These are phyloP conservation scores for Forsythia suspensa DNA, from an alignment of 257 asterid genomes.

Conservation along the genomic window DNA sequence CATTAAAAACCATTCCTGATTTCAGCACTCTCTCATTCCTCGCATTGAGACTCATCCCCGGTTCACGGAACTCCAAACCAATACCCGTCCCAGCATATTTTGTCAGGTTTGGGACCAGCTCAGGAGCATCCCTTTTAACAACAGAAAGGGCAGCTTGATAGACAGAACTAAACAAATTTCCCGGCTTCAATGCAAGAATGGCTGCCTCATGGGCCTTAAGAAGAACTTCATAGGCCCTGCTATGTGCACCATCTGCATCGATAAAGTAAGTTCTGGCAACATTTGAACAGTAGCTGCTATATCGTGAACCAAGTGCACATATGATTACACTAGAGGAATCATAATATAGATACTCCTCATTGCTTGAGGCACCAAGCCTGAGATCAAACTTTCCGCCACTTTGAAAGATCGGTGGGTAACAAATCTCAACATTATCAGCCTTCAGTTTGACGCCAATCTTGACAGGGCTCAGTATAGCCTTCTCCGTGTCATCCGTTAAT, in stretches of 20 bases:
- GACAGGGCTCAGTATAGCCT: slow-evolving; percentile 61
- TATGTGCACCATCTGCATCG: slow-evolving; percentile 51
- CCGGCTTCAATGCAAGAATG: slow-evolving; percentile 58
- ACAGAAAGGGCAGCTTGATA: slow-evolving; percentile 57
- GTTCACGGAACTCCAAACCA: slow-evolving; percentile 80
- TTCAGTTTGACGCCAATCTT: slow-evolving; percentile 64
- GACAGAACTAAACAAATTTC: slow-evolving; percentile 45
- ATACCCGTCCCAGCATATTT: slow-evolving; percentile 85
- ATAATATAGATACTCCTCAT: slow-evolving; percentile 52
- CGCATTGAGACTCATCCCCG: slow-evolving; percentile 53
- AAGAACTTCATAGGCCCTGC: slow-evolving; percentile 69
- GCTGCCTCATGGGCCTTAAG: slow-evolving; percentile 72
- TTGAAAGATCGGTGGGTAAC: slow-evolving; percentile 87
- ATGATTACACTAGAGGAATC: slow-evolving; percentile 63
- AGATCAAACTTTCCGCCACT: slow-evolving; percentile 77
- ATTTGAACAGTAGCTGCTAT: slow-evolving; percentile 75
- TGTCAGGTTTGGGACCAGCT: slow-evolving; percentile 50
- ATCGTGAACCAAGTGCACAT: slow-evolving; percentile 70
- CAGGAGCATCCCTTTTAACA: slow-evolving; percentile 66
- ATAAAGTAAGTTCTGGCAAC: slow-evolving; percentile 65
- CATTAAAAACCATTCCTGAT: slow-evolving; percentile 74
- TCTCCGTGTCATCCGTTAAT: slow-evolving; percentile 71
- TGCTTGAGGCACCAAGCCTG: slow-evolving; percentile 68
- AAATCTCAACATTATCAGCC: slow-evolving; percentile 77
- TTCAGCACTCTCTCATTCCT: slow-evolving; percentile 57